Percentiles rank a stretch among this genome's conserved stretches.
Conservation (phyloP, 495 filamentous ascomycete species). For the Hypoxylon crocopeplum region DNA sequence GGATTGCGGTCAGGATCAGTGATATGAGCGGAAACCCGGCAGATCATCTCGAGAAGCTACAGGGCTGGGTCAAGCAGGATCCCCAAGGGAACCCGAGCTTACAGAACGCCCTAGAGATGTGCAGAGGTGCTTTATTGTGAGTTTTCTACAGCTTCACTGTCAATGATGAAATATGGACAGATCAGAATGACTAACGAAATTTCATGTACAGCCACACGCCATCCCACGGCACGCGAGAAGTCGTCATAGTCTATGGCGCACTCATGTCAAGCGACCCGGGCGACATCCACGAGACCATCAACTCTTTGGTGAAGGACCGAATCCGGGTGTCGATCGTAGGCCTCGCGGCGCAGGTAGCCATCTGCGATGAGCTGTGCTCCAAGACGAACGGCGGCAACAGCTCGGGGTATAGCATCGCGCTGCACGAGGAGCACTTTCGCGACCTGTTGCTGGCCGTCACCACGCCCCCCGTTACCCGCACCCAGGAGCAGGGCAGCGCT, state of each 20-base stretch:
- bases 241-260: constrained; percentile 90
- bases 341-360: constrained; percentile 86
- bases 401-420: constrained; percentile 77
- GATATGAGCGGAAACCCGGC: constrained; percentile 91
- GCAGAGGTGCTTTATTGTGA: constrained; percentile 82
- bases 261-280: constrained; percentile 89
- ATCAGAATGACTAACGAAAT: constrained; percentile 17
- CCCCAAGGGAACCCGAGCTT: constrained; percentile 88
- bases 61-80: constrained; percentile 77
- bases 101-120: constrained; percentile 96
- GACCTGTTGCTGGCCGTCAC: constrained; percentile 89
- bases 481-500: constrained; percentile 69
- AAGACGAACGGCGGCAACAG: constrained; percentile 84
- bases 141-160: constrained; percentile 42
- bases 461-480: constrained; percentile 82
- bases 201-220: constrained; percentile 73
- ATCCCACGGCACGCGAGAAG: constrained; percentile 89
- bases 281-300: constrained; percentile 92
- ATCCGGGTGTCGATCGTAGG: constrained; percentile 90
- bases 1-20: constrained; percentile 81
- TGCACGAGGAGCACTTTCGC: constrained; percentile 87
- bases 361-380: constrained; percentile 86
- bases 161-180: not conserved
- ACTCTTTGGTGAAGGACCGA: constrained; percentile 73
- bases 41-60: constrained; percentile 78